These are phyloP conservation scores for Punica granatum DNA, from an alignment of 345 rosid genomes.

Conservation along the genomic window DNA sequence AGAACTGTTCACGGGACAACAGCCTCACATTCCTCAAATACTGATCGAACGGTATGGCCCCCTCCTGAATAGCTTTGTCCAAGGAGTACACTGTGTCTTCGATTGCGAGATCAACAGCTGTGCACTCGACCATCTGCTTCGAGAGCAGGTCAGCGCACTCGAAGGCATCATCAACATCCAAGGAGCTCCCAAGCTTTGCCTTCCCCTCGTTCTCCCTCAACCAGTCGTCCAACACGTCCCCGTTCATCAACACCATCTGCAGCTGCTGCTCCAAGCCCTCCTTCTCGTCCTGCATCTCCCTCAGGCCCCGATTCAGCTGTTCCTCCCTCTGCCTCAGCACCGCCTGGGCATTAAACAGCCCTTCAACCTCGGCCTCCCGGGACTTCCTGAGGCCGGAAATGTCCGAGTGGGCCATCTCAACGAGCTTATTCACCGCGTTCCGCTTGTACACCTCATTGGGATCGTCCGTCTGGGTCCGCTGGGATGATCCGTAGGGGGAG, in stretches of 20 bases:
- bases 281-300: conserved; percentile 65
- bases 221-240: conserved; percentile 62
- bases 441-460: conserved; percentile 61
- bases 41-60: conserved; percentile 62
- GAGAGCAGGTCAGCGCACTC: conserved; percentile 52
- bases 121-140: conserved; percentile 74
- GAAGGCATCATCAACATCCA: conserved; percentile 51
- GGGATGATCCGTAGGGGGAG: conserved; percentile 42
- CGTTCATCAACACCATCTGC: conserved; percentile 73
- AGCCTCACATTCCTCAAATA: conserved; percentile 81
- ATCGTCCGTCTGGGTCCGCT: conserved; percentile 48
- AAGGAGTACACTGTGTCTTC: conserved; percentile 74
- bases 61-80: conserved; percentile 72
- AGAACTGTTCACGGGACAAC: conserved; percentile 91
- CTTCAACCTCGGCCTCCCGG: conserved; percentile 78
- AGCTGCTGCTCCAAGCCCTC: conserved; percentile 76
- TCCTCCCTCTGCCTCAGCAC: conserved; percentile 58
- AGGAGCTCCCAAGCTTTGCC: conserved; percentile 17
- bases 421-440: conserved; percentile 63
- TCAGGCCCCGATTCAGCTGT: conserved; percentile 45
- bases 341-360: conserved; percentile 55
- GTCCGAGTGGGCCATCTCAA: conserved; percentile 60
- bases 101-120: conserved; percentile 69
- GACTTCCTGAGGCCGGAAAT: conserved; percentile 43
- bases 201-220: conserved; percentile 56